Evolutionary conservation across 1,139 yeast species (phyloP), one percentile per base, ranked within the genome.

Genomic region (Geotrichum bryndzae): DNA sequence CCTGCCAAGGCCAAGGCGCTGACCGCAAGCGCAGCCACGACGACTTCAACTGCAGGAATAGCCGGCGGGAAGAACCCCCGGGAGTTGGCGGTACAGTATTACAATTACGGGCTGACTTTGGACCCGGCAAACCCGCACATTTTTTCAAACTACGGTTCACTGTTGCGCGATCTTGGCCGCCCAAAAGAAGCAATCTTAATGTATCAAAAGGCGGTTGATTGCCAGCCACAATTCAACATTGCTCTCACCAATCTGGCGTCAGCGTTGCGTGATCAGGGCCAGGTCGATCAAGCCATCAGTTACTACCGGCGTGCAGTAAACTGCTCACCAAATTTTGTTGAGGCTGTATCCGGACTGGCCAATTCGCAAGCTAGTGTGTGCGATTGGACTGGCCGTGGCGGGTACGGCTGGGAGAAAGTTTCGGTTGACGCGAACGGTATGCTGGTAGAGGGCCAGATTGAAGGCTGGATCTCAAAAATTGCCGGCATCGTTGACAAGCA

Each of bases 181-280:
- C 61, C 68, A 10, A 59, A 64, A n/a, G 71, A 70, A 50, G 76
- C 76, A 2, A 68, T 73, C n/a, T 56, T 67, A 15, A 68, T 72
- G 70, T 74, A 74, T 61, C 68, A 68, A 53, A 67, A 66, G 46
- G 76, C 76, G 1, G 74, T 73, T 22, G 66, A 68, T 23, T 70
- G 69, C 53, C 74, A 74, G 57, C 70, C 75, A 1, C 66, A 64
- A 50, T 74, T 74, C 53, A 70, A 69, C 54, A 72, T 72, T 55
- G 76, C 76, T 2, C 65, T 74, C 35, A 72, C 75, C 13, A 74
- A 74, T 56, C 66, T 74, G 13, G 76, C 76, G 7, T 68, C 72
- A 7, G 72, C 75, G 5, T 65, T 73, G 46, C 70, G 72, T 54
- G 76, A 74, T 59, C 72, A 68, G 51, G 76, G 76, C n/a, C 67